Base-by-base conservation (phyloP, 768 basidiomycete species). In the Fomitopsis pulvina region DNA sequence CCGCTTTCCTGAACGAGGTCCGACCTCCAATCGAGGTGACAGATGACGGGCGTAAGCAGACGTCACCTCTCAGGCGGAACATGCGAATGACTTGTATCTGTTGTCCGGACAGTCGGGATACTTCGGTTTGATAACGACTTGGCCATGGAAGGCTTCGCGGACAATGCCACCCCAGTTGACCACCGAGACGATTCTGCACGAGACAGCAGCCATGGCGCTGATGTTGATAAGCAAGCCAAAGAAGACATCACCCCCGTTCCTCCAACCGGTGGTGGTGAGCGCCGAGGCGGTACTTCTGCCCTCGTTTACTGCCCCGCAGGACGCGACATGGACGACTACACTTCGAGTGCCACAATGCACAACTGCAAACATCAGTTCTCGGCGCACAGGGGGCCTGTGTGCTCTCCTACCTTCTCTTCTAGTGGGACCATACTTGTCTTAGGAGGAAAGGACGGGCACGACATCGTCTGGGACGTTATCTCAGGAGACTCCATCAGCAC, bases 241-340 rank as follows among this genome's bases (percentile, higher is more conserved):
- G n/a, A n/a, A n/a, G n/a, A n/a, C n/a, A n/a, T n/a, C n/a, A n/a
- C n/a, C n/a, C n/a, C n/a, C n/a, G n/a, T n/a, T n/a, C n/a, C n/a
- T n/a, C n/a, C n/a, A n/a, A n/a, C n/a, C n/a, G n/a, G n/a, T n/a
- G n/a, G n/a, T n/a, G n/a, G n/a, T n/a, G n/a, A n/a, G n/a, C n/a
- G n/a, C n/a, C n/a, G n/a, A n/a, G n/a, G n/a, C n/a, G n/a, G n/a
- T n/a, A n/a, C 52, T 39, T 70, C 69, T 3, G 64, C 64, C 26
- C 69, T 74, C 46, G 59, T 62, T 52, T 68, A 72, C 52, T 71
- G 70, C 6, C 71, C 71, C 27, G 69, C 74, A 53, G 55, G 55
- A 18, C 18, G 18, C 12, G n/a, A 48, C 24, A 48, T 52, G 14
- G 55, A 41, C 1, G 45, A 41, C 2, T 49, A 53, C 28, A 26